A percentile compares a stretch with the other conserved stretches of the same genome.
Evolutionary conservation across 2,329 filamentous ascomycete genomes (phyloP).

Genomic region (Alternaria triticimaculans): DNA sequence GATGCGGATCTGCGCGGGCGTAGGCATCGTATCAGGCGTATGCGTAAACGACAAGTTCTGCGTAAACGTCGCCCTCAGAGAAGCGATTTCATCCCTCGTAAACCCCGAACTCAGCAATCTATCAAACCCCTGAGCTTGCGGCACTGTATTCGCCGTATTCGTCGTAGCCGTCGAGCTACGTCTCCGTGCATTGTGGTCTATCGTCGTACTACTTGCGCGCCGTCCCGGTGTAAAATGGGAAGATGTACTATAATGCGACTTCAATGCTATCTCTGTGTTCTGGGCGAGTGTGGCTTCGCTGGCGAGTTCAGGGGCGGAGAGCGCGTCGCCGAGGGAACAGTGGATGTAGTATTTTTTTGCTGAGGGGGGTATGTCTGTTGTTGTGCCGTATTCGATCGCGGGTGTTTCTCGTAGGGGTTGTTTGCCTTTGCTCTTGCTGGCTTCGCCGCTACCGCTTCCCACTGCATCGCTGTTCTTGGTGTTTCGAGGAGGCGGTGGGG

Average conservation of each 20-base stretch:
- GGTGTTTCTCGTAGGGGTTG: slow-evolving; percentile 60
- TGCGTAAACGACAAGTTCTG: slow-evolving; percentile 81
- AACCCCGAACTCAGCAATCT: slow-evolving; percentile 82
- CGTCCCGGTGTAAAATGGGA: slow-evolving; percentile 20
- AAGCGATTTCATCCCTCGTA: slow-evolving; percentile 79
- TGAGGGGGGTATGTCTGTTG: slow-evolving; percentile 23
- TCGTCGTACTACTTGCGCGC: slow-evolving; percentile 19
- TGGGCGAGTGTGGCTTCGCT: slow-evolving; percentile 63
- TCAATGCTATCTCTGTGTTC: slow-evolving; percentile 49
- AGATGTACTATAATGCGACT: slow-evolving; percentile 29
- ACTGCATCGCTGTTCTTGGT: slow-evolving; percentile 21
- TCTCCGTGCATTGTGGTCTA: slow-evolving; percentile 15
- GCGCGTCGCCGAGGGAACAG: slow-evolving; percentile 83
- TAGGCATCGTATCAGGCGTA: slow-evolving; percentile 89
- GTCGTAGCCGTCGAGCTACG: slow-evolving; percentile 31
- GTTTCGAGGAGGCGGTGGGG: slow-evolving; percentile 57
- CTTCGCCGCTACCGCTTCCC: slow-evolving; percentile 16
- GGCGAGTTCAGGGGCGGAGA: slow-evolving; percentile 72
- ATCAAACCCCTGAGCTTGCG: slow-evolving; percentile 87
- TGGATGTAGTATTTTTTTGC: slow-evolving; percentile 80
- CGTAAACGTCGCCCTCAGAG: slow-evolving; percentile 86
- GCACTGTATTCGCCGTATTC: slow-evolving; percentile 63
- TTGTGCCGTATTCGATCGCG: slow-evolving; percentile 24
- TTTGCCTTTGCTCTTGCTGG: slow-evolving; percentile 70
- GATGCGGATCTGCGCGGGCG: slow-evolving; percentile 73